Evolutionary conservation across 1,139 yeast genomes (phyloP).

Genomic region (Hemisphaericaspora lyxosophila): DNA sequence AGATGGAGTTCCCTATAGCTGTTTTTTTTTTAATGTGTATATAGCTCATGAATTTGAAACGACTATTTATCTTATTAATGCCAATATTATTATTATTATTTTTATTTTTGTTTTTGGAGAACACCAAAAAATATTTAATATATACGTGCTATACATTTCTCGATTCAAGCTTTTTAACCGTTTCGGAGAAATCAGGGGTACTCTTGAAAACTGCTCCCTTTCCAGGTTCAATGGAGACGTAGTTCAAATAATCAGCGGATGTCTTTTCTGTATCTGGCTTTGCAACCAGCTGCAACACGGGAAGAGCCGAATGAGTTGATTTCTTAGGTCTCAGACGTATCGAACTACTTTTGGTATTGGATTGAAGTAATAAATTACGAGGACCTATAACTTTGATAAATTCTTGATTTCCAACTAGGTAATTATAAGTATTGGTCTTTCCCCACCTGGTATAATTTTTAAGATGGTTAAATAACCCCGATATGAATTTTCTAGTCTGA

Average conservation of each 20-base stretch:
- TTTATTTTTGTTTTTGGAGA: no score
- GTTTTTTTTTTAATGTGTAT: background rate
- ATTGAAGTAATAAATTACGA: slow-evolving; percentile 51
- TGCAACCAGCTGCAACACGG: background rate
- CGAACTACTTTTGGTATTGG: slow-evolving; percentile 18
- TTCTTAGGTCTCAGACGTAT: slow-evolving; percentile 2
- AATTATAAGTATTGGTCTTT: slow-evolving; percentile 15
- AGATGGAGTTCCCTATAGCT: slow-evolving; percentile 6
- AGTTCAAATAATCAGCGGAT: slow-evolving; percentile 45
- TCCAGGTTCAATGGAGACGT: slow-evolving; percentile 43
- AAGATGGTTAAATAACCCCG: background rate
- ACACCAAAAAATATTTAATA: no score
- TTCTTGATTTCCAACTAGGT: slow-evolving; percentile 32
- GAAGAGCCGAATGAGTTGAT: slow-evolving; percentile 6
- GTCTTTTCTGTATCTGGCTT: slow-evolving; percentile 9
- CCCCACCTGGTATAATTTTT: slow-evolving; percentile 3
- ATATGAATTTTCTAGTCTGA: background rate
- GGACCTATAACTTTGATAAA: slow-evolving; percentile 57
- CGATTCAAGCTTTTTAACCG: slow-evolving; percentile 32
- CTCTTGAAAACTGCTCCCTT: slow-evolving; percentile 40
- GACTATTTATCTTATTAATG: background rate
- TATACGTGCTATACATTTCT: background rate
- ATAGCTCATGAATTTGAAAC: background rate
- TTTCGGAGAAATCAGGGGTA: slow-evolving; percentile 41
- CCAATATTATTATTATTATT: background rate